Conservation (phyloP, 352 stramenopile genomes). For the Globisporangium yorkense region DNA sequence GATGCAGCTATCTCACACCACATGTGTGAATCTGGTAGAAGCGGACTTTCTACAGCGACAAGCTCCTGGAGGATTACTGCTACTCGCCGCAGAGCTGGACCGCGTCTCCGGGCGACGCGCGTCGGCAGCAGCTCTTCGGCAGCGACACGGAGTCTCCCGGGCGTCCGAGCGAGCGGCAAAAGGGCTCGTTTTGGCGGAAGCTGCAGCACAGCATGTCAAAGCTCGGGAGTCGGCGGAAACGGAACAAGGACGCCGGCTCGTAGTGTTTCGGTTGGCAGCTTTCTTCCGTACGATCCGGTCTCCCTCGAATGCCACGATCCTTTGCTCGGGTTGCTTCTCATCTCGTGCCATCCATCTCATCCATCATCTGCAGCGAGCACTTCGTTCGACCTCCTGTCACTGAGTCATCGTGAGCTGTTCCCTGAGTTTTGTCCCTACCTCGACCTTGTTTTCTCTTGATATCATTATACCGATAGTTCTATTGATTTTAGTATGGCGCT, state of each 20-base stretch:
- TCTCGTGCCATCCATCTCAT: no score
- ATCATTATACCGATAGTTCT: not conserved
- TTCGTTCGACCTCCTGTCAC: not conserved
- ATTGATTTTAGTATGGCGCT: not conserved
- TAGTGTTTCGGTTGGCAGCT: not conserved
- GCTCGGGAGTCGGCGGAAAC: slow-evolving; percentile 53
- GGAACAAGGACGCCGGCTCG: slow-evolving; percentile 17
- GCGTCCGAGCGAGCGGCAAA: slow-evolving; percentile 17
- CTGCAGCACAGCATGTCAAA: slow-evolving; percentile 67
- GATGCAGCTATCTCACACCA: no score
- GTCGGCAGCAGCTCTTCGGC: slow-evolving; percentile 66
- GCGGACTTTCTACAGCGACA: slow-evolving; percentile 74
- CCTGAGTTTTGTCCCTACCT: not conserved
- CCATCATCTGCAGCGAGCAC: not conserved
- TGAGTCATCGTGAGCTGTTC: not conserved
- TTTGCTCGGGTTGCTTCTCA: no score
- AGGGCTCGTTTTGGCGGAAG: slow-evolving; percentile 69
- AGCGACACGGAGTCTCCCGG: slow-evolving; percentile 52
- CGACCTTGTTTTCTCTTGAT: not conserved
- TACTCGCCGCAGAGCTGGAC: slow-evolving; percentile 85
- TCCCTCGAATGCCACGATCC: not conserved
- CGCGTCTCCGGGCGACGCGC: slow-evolving; percentile 55
- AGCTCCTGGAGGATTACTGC: slow-evolving; percentile 75
- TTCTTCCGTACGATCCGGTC: no score
- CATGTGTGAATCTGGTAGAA: slow-evolving; percentile 28